Base-by-base conservation (phyloP, 495 filamentous ascomycete genomes). In the Cladorrhinum samala region DNA sequence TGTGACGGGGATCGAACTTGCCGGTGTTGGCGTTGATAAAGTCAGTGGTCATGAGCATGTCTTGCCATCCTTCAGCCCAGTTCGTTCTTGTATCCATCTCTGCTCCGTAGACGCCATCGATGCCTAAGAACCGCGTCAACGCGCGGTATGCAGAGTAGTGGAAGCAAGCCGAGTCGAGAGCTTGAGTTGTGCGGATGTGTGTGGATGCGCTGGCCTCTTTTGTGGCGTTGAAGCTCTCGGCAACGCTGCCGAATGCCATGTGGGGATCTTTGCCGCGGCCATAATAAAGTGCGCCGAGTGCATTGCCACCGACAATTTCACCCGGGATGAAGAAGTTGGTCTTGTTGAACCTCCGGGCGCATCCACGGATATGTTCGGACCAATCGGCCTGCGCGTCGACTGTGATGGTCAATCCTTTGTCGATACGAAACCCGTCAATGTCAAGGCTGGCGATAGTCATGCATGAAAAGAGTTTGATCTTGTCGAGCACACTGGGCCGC, bases 111-210 rank as follows among this genome's bases (percentile, higher is more conserved):
- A 79, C 77, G 47, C 85, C 84, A 63, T 85, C 80, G 55, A 88
- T 72, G 3, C 83, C 83, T 23, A 85, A 68, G 43, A 87, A 85
- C 3, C 84, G 70, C 8, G 82, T 85, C 37, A 88, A 67, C 8
- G 77, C 76, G 20, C 84, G 80, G 56, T 88, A 88, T n/a, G 82
- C 69, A 1, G 84, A 81, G 58, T 88, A 88, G 60, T 87, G 83
- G 50, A 87, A 88, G 20, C 83, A 83, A 21, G 75, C 80, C 14
- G 72, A 78, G 62, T 88, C 85, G 20, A 87, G 73, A 1, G 80
- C 84, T 40, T 70, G 52, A 68, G 23, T 80, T 59, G 9, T 72
- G 72, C 46, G 68, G 49, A 17, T 77, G 72, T 17, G 83, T 81
- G 51, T 85, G 58, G 59, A 81, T 83, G 47, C 70, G 75, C 16